Percentiles rank a stretch among this genome's conserved stretches.
Conservation (phyloP, 495 filamentous ascomycete genomes). For the Neurospora sp. region DNA sequence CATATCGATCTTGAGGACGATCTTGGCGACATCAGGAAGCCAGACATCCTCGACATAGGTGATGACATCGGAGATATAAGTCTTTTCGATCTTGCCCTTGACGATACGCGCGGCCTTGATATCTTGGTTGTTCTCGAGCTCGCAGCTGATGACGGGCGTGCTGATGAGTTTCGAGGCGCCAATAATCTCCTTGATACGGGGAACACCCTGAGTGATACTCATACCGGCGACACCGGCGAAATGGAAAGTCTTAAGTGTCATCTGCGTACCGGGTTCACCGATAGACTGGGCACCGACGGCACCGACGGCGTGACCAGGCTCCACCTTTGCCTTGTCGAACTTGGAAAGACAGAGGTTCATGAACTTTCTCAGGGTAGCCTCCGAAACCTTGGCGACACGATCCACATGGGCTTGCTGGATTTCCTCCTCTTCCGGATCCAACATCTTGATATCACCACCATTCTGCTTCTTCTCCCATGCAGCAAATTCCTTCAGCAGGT, state of each 20-base stretch:
- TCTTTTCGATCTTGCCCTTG: constrained; percentile 87
- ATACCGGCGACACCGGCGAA: constrained; percentile 98
- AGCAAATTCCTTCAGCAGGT: constrained; percentile 4
- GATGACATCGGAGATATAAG: constrained; percentile 63
- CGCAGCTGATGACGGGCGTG: constrained; percentile 85
- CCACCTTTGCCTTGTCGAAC: constrained; percentile 78
- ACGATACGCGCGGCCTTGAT: constrained; percentile 73
- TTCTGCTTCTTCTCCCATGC: constrained; percentile 9
- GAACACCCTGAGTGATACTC: constrained; percentile 97
- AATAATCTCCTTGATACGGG: constrained; percentile 99
- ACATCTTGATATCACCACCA: constrained; percentile 4
- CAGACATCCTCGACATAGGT: constrained; percentile 72
- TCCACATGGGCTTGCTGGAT: constrained; percentile 36
- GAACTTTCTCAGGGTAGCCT: constrained; percentile 60
- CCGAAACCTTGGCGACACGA: constrained; percentile 71
- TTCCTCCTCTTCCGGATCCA: neutral
- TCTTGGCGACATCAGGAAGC: constrained; percentile 58
- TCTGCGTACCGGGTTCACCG: constrained; percentile 96
- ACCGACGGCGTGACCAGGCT: constrained; percentile 94
- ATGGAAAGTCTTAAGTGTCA: constrained; percentile 99
- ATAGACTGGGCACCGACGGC: constrained; percentile 97
- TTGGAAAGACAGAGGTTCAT: constrained; percentile 75
- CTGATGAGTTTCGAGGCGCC: constrained; percentile 89
- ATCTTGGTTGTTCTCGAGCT: constrained; percentile 56
- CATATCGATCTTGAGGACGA: constrained; percentile 68